phyloP scores from a whole-genome alignment of 208 protist genomes.

The Trichomonas tenax region DNA sequence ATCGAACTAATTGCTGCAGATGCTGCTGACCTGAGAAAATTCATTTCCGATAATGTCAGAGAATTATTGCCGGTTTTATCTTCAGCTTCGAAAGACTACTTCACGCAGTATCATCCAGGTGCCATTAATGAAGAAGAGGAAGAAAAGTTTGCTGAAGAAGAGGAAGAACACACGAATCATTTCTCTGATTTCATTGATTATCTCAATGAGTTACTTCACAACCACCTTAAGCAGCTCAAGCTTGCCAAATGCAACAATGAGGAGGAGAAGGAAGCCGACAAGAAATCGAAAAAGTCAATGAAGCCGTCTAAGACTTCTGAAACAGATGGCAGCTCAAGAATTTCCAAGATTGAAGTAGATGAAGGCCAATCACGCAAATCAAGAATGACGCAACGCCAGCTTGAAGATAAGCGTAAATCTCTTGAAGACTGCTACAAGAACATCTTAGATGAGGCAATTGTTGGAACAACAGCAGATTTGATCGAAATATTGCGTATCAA shows the following conservation, averaged over 20 bases:
- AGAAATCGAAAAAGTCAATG: neutral
- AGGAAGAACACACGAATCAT: neutral
- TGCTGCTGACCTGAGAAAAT: neutral
- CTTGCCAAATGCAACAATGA: neutral
- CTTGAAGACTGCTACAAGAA: neutral
- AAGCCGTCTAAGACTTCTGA: too few relatives aligned
- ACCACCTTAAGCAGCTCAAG: neutral
- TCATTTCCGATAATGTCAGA: neutral
- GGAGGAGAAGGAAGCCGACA: neutral
- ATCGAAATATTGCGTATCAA: neutral
- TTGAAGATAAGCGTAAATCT: neutral
- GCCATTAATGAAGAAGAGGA: neutral
- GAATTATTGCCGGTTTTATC: neutral
- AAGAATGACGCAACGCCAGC: neutral
- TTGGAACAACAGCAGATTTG: neutral
- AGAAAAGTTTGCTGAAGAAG: neutral
- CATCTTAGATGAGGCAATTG: neutral
- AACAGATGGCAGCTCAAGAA: too few relatives aligned
- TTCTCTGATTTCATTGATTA: neutral
- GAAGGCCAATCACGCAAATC: neutral
- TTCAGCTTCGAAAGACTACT: neutral
- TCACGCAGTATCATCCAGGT: neutral
- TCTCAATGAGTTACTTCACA: neutral
- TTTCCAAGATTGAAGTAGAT: too few relatives aligned
- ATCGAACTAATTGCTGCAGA: neutral